Conservation (phyloP, 202 grass and related monocot genomes). For the Miscanthus sacchariflorus region DNA sequence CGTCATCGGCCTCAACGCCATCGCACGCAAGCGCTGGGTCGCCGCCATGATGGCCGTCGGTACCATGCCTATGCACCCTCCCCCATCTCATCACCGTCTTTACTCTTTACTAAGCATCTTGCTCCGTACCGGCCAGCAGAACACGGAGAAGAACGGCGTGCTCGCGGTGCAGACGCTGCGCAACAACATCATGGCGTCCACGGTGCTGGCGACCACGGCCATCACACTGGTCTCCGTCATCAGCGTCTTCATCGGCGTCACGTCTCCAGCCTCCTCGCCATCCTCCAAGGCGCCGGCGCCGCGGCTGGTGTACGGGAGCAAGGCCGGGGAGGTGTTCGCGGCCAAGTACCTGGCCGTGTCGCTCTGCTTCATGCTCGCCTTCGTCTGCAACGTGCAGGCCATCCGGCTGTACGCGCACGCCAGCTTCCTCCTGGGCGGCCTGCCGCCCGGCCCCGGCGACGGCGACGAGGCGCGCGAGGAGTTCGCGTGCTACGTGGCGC, state of each 20-base stretch:
- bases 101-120: too few species aligned
- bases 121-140: slow-evolving; percentile 25
- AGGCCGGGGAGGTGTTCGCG: slow-evolving; percentile 54
- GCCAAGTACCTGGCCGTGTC: slow-evolving; percentile 81
- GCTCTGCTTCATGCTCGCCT: slow-evolving; percentile 87
- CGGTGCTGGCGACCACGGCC: slow-evolving; percentile 79
- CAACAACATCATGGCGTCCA: slow-evolving; percentile 97
- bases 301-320: slow-evolving; percentile 72
- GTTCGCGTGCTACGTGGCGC: slow-evolving; percentile 61
- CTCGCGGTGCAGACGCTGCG: slow-evolving; percentile 84
- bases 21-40: slow-evolving; percentile 75
- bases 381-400: slow-evolving; percentile 90
- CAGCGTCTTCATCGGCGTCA: slow-evolving; percentile 72
- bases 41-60: slow-evolving; percentile 75
- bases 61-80: neutral
- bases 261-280: slow-evolving; percentile 18
- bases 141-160: slow-evolving; percentile 70
- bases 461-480: neutral
- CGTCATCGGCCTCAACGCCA: slow-evolving; percentile 80
- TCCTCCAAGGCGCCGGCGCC: neutral
- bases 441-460: slow-evolving; percentile 29
- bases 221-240: slow-evolving; percentile 83
- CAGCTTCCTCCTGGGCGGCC: slow-evolving; percentile 69
- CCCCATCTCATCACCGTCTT: neutral
- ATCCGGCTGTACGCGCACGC: slow-evolving; percentile 83